Evolutionary conservation across 1,284 basidiomycete genomes (phyloP).

Genomic region (Puccinia sorghi): DNA sequence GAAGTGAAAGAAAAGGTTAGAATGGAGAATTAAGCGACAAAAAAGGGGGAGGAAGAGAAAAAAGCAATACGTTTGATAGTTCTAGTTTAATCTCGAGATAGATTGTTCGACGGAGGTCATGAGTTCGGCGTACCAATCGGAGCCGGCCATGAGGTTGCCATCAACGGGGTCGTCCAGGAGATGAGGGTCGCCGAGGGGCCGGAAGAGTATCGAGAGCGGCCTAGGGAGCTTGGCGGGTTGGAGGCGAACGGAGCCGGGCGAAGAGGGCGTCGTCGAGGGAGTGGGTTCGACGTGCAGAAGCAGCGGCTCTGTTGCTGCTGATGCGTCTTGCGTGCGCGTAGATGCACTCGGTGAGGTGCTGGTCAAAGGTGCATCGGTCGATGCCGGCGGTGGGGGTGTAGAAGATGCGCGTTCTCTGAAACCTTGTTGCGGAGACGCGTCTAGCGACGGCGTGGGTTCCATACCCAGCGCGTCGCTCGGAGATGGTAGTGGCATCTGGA

Average conservation of each 20-base stretch:
- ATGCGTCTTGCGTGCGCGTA: neutral
- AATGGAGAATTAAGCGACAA: too few relatives aligned
- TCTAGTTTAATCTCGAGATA: conserved; percentile 8
- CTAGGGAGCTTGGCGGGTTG: neutral
- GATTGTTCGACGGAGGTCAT: conserved; percentile 16
- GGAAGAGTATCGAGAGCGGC: neutral
- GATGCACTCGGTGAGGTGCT: neutral
- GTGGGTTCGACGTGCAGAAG: neutral
- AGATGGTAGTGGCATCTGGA: neutral
- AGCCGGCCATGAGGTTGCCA: neutral
- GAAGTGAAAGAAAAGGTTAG: too few relatives aligned
- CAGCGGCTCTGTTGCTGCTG: neutral
- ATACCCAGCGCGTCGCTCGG: neutral
- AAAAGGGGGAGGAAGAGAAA: too few relatives aligned
- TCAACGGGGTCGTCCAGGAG: neutral
- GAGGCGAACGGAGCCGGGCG: neutral
- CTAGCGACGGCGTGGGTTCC: neutral
- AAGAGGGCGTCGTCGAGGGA: neutral
- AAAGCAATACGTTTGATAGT: neutral
- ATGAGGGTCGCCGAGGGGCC: neutral
- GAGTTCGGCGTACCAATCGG: conserved; percentile 6
- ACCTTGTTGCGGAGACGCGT: neutral
- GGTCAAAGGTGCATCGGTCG: neutral
- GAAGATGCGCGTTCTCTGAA: neutral
- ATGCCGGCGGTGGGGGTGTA: neutral